Percentiles rank a stretch among this genome's conserved stretches.
Conservation (phyloP, 805 yeast genomes). For the Suhomyces sp. region DNA sequence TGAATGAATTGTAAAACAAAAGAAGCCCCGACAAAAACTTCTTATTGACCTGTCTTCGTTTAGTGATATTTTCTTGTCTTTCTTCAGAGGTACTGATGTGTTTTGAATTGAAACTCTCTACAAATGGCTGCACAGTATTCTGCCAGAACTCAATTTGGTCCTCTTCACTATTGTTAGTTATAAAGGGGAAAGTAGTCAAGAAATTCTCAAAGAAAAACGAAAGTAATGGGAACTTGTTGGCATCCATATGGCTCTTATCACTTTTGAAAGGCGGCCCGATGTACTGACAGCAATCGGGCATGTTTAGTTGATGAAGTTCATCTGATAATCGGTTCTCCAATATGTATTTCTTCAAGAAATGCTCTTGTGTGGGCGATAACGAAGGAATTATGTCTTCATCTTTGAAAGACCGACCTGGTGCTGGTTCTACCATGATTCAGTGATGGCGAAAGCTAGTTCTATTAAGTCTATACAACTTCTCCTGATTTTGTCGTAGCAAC, state of each 20-base stretch:
- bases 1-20: conserved; percentile 70
- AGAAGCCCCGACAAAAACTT: conserved; percentile 63
- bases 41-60: conserved; percentile 57
- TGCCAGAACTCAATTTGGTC: conserved; percentile 67
- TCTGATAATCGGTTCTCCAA: conserved; percentile 56
- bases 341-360: conserved; percentile 80
- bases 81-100: conserved; percentile 72
- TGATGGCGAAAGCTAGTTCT: background rate
- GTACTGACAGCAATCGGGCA: conserved; percentile 58
- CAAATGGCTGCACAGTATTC: conserved; percentile 71
- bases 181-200: conserved; percentile 71
- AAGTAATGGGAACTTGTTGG: conserved; percentile 55
- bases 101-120: conserved; percentile 72
- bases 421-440: background rate
- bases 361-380: conserved; percentile 70
- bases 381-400: background rate
- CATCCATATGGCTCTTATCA: conserved; percentile 28
- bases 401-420: background rate
- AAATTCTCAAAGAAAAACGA: conserved; percentile 63
- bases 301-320: conserved; percentile 61
- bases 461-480: background rate
- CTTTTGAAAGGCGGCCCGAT: conserved; percentile 77
- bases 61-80: conserved; percentile 63
- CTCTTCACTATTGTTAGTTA: conserved; percentile 47
- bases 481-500: background rate